Evolutionary conservation across 2,329 filamentous ascomycete genomes (phyloP).

Genomic region (Talaromyces amestolkiae): DNA sequence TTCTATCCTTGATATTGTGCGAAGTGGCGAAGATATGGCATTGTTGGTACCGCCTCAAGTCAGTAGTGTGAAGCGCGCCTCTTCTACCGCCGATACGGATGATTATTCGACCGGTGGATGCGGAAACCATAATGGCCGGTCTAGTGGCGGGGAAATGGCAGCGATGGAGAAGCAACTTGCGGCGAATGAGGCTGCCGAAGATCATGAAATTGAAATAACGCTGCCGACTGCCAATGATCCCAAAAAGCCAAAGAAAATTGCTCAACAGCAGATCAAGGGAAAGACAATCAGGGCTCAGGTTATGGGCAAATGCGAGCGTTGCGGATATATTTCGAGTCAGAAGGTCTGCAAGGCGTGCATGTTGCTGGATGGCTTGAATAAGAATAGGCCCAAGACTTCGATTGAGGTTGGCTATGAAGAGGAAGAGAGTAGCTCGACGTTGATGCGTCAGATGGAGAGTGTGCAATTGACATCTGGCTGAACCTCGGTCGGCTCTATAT

Average conservation of each 20-base stretch:
- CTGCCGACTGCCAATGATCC: constrained; percentile 23
- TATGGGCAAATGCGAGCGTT: constrained; percentile 78
- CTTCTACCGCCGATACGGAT: constrained; percentile 50
- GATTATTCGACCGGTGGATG: constrained; percentile 65
- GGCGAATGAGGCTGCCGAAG: constrained; percentile 60
- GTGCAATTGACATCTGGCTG: constrained; percentile 24
- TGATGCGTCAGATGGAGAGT: constrained; percentile 52
- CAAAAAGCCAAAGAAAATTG: constrained; percentile 26
- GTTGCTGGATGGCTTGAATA: constrained; percentile 86
- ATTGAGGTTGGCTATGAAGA: constrained; percentile 48
- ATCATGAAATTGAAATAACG: constrained; percentile 66
- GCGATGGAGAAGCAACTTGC: constrained; percentile 73
- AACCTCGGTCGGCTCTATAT: neutral
- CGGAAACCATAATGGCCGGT: constrained; percentile 66
- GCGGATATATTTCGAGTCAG: constrained; percentile 95
- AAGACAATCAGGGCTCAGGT: constrained; percentile 58
- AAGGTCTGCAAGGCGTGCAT: constrained; percentile 90
- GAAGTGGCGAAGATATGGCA: constrained; percentile 95
- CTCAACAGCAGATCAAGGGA: constrained; percentile 24
- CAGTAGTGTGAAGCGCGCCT: constrained; percentile 33
- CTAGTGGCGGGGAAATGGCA: constrained; percentile 73
- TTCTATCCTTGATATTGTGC: constrained; percentile 90
- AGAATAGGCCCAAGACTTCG: constrained; percentile 53
- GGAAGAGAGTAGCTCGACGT: constrained; percentile 52
- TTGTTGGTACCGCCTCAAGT: constrained; percentile 68